Evolutionary conservation across 1,139 yeast species (phyloP), one percentile per base, ranked within the genome.

Genomic region (Candida gigantensis): DNA sequence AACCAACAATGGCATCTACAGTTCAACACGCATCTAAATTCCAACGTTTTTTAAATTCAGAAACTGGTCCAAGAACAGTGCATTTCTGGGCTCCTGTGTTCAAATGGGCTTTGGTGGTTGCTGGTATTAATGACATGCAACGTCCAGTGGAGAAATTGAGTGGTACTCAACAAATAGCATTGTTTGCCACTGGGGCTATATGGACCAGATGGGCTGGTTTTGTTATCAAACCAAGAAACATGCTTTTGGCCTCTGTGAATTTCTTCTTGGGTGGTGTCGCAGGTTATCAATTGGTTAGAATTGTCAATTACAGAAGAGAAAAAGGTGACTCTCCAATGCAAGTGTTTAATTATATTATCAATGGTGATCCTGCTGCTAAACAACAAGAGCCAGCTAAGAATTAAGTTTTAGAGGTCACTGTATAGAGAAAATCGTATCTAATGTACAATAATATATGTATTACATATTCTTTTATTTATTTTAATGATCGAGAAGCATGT

Each of bases 191-290:
- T 1, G 98, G 97, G 40, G 80, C 79, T 38, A 89, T 92, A 53
- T 92, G 98, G 98, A 92, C 98, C 31, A 81, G 98, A 60, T 92
- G 98, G 98, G 90, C 97, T 21, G 77, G 75, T 2, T 78, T 89
- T 62, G 94, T 89, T 45, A 92, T 92, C 58, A 81, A 71, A 52
- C 98, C 98, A 36, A 84, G 86, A 65, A 92, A 92, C 67, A 73
- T 76, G 50, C 69, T 92, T 43, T 74, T 92, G 51, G 98, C 97
- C 4, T 81, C 94, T 21, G 98, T 92, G 42, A 92, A 92, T 67
- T 88, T 89, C 73, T 92, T 92, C 73, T 71, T 92, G 44, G 96
- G 96, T 19, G 70, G 82, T 27, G 96, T 94, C 30, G 97, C 97
- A 3, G 88, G 94, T 21, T 79, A 73, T 59, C 98, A 92, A 69